Conservation (phyloP, 108 stramenopile species). For the Schizochytrium sp. region DNA sequence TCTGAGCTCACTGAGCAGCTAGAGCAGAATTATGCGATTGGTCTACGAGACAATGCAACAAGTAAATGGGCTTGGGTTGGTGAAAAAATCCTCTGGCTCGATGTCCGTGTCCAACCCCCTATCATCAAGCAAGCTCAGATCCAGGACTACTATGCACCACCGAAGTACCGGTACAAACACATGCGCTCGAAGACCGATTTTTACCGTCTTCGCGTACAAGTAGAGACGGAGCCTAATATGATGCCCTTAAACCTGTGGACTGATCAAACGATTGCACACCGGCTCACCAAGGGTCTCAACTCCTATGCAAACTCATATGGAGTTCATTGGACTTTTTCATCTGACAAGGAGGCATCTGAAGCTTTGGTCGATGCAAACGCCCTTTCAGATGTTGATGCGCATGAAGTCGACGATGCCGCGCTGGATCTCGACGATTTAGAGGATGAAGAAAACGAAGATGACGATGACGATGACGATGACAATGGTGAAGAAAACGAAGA, state of each 20-base stretch:
- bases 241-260: conserved; percentile 52
- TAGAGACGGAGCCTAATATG: background rate
- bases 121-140: background rate
- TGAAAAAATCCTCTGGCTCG: conserved; percentile 54
- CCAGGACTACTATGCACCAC: conserved; percentile 49
- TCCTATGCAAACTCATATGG: conserved; percentile 33
- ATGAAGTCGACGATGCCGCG: background rate
- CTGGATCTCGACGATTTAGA: background rate
- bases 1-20: background rate
- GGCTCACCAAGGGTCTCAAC: background rate
- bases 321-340: conserved; percentile 12
- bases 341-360: background rate
- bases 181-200: conserved; percentile 50
- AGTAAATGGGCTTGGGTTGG: conserved; percentile 59
- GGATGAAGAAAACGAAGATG: conserved; percentile 15
- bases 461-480: background rate
- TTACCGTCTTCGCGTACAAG: conserved; percentile 26
- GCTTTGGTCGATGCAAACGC: background rate
- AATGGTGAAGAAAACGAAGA: background rate
- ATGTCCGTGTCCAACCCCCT: conserved; percentile 40
- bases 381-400: background rate
- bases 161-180: conserved; percentile 60
- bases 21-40: background rate
- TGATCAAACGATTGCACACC: background rate
- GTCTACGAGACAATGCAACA: conserved; percentile 30